Conservation (phyloP, 2,329 filamentous ascomycete genomes). For the Colletotrichum chrysophilum region DNA sequence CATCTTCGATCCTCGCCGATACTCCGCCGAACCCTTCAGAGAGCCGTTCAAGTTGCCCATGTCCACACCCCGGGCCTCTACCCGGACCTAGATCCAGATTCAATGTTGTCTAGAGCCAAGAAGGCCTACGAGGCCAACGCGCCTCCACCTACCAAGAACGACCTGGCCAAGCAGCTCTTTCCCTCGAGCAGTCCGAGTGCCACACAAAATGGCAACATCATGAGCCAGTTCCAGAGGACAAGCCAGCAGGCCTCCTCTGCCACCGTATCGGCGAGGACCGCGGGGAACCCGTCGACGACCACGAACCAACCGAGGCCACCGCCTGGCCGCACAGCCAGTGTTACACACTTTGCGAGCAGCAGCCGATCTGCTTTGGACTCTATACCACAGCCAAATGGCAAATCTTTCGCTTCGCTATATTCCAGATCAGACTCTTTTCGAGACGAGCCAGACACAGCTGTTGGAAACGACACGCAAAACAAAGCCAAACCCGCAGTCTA, state of each 20-base stretch:
- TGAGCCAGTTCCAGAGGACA: slow-evolving; percentile 52
- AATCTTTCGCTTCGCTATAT: slow-evolving; percentile 44
- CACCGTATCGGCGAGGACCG: slow-evolving; percentile 46
- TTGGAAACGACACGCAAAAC: slow-evolving; percentile 17
- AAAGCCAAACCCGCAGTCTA: slow-evolving; percentile 48
- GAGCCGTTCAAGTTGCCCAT: slow-evolving; percentile 28
- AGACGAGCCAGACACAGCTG: slow-evolving; percentile 34
- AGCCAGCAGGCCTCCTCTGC: slow-evolving; percentile 36
- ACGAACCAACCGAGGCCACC: slow-evolving; percentile 2
- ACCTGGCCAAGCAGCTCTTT: slow-evolving; percentile 58
- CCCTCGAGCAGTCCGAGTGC: slow-evolving; percentile 60
- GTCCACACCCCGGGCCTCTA: slow-evolving; percentile 23
- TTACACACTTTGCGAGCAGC: slow-evolving; percentile 25
- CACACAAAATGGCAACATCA: slow-evolving; percentile 50
- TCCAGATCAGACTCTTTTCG: slow-evolving; percentile 54
- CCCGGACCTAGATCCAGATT: slow-evolving; percentile 20
- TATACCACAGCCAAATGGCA: neutral
- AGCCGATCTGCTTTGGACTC: slow-evolving; percentile 6
- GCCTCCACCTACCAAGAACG: slow-evolving; percentile 34
- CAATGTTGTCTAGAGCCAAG: slow-evolving; percentile 42
- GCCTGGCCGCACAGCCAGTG: slow-evolving; percentile 8
- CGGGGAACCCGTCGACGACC: neutral
- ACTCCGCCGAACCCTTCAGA: slow-evolving; percentile 29
- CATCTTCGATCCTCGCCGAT: slow-evolving; percentile 41
- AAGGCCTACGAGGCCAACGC: slow-evolving; percentile 43